phyloP scores from a whole-genome alignment of 768 basidiomycete species.

The Rhodotorula kratochvilovae region DNA sequence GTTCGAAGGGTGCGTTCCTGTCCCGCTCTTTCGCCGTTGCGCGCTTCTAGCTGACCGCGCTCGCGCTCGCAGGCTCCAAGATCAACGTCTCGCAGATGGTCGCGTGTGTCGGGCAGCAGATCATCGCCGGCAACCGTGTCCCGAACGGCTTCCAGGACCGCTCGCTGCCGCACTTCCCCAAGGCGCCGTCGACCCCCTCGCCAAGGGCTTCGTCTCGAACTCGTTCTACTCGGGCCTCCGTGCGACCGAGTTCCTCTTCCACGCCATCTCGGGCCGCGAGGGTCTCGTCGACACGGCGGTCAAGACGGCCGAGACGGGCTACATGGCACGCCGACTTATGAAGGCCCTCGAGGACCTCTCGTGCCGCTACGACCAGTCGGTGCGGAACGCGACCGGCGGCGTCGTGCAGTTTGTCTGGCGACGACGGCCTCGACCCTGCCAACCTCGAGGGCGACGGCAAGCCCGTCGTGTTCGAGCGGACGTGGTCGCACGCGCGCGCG shows the following conservation, averaged over 20 bases:
- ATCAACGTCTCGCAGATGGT: conserved; percentile 99
- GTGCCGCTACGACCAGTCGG: conserved; percentile 90
- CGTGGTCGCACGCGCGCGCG: conserved; percentile 77
- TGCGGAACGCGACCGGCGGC: conserved; percentile 88
- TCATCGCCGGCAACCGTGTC: conserved; percentile 95
- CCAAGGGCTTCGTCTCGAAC: conserved; percentile 96
- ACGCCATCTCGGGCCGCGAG: conserved; percentile 97
- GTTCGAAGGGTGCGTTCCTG: conserved; percentile 77
- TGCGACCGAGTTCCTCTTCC: conserved; percentile 95
- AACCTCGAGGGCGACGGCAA: conserved; percentile 92
- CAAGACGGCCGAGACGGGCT: conserved; percentile 99
- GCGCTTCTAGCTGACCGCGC: conserved; percentile 8
- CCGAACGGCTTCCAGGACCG: conserved; percentile 99
- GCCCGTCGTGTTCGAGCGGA: conserved; percentile 81
- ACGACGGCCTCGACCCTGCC: conserved; percentile 94
- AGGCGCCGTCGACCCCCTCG: conserved; percentile 90
- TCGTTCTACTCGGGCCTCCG: conserved; percentile 88
- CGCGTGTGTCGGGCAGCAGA: conserved; percentile 98
- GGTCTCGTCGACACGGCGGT: conserved; percentile 99
- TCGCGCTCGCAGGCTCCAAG: conserved; percentile 67
- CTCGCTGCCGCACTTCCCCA: conserved; percentile 96
- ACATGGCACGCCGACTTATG: conserved; percentile 99
- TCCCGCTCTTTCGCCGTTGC: background rate
- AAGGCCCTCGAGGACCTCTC: conserved; percentile 97
- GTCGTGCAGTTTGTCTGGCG: conserved; percentile 96